Evolutionary conservation across 2,329 filamentous ascomycete species (phyloP).

Genomic region (Monosporascus sp.): DNA sequence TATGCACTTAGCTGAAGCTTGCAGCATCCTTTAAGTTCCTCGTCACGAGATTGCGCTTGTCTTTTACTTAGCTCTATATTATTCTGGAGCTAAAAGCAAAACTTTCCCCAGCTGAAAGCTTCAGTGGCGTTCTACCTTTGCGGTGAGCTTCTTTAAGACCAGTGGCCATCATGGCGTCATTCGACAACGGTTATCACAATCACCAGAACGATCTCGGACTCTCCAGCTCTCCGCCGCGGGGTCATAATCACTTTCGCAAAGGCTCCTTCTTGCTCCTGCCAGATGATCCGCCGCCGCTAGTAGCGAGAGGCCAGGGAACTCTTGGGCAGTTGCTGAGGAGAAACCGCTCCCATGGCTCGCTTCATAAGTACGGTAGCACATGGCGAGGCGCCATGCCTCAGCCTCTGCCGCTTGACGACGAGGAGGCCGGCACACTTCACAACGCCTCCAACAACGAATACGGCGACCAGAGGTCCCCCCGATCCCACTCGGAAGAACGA

Average conservation of each 20-base stretch:
- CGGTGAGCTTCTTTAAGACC: not conserved
- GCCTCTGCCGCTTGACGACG: slow-evolving; percentile 13
- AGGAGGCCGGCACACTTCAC: slow-evolving; percentile 10
- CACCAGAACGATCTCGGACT: slow-evolving; percentile 13
- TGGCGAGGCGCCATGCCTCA: slow-evolving; percentile 16
- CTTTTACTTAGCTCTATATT: not conserved
- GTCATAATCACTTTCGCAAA: slow-evolving; percentile 9
- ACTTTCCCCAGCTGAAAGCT: not conserved
- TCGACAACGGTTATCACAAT: not conserved
- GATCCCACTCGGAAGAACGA: slow-evolving; percentile 49
- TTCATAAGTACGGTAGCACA: slow-evolving; percentile 24
- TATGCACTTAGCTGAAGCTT: too few relatives aligned
- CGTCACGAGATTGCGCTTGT: not conserved
- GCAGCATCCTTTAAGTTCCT: too few relatives aligned
- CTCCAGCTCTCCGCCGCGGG: slow-evolving; percentile 16
- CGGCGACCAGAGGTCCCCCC: not conserved
- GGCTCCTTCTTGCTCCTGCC: slow-evolving; percentile 14
- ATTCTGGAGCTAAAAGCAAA: not conserved
- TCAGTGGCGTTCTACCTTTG: not conserved
- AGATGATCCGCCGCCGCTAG: slow-evolving; percentile 20
- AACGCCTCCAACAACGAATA: not conserved
- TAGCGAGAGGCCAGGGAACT: slow-evolving; percentile 20
- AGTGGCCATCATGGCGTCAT: slow-evolving; percentile 9
- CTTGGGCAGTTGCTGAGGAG: slow-evolving; percentile 22
- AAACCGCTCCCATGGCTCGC: slow-evolving; percentile 22